These are phyloP conservation scores for Omphalea diandra DNA, from an alignment of 441 rosid genomes.

Conservation along the genomic window DNA sequence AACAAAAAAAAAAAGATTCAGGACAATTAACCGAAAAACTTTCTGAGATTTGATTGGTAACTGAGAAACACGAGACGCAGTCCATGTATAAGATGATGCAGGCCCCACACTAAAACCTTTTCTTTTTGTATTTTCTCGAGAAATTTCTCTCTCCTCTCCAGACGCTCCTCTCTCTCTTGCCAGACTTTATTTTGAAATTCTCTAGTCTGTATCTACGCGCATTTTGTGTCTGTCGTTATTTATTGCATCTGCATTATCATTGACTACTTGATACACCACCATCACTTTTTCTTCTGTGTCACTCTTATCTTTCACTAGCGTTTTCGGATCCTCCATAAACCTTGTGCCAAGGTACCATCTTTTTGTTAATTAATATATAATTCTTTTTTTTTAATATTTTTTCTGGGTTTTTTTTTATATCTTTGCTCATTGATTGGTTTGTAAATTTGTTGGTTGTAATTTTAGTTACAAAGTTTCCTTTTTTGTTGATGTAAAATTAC, in stretches of 20 bases:
- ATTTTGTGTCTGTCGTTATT: conserved; percentile 30
- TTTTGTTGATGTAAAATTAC: neutral
- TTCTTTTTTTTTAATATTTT: neutral
- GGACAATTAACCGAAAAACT: too few species aligned
- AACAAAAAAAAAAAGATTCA: too few species aligned
- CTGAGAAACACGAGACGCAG: neutral
- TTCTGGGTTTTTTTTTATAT: conserved; percentile 7
- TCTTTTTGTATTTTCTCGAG: conserved; percentile 60
- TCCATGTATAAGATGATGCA: neutral
- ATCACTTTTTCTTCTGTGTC: neutral
- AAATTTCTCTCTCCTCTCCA: conserved; percentile 40
- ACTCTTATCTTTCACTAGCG: neutral
- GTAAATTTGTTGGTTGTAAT: conserved; percentile 1
- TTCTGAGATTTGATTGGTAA: conserved; percentile 10
- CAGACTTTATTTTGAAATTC: conserved; percentile 58
- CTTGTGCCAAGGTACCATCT: conserved; percentile 14
- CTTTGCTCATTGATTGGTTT: neutral
- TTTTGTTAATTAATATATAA: neutral
- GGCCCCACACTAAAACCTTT: conserved; percentile 14
- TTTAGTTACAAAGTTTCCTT: conserved; percentile 16
- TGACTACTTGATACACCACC: conserved; percentile 2
- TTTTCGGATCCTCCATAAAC: conserved; percentile 4
- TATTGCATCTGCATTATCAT: conserved; percentile 19
- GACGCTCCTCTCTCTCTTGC: conserved; percentile 19
- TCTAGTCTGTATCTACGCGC: conserved; percentile 31